These are phyloP conservation scores for Calonectria multiphialidica DNA, from an alignment of 2,329 filamentous ascomycete genomes.

Conservation along the genomic window DNA sequence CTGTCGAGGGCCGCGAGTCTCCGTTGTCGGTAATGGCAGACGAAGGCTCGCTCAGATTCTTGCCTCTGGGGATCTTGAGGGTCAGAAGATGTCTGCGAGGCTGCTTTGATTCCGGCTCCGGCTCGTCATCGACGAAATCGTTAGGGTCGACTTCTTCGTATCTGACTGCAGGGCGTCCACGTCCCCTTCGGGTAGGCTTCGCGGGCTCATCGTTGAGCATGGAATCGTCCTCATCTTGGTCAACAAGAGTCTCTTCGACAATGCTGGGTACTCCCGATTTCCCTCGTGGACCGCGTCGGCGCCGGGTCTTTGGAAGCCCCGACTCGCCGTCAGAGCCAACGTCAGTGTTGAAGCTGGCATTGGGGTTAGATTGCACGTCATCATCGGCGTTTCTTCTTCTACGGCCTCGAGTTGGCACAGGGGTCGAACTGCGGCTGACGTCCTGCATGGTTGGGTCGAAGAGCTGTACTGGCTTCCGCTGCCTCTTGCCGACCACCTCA, in stretches of 20 bases:
- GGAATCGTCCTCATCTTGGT: slow-evolving; percentile 34
- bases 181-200: slow-evolving; percentile 42
- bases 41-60: slow-evolving; percentile 53
- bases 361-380: slow-evolving; percentile 43
- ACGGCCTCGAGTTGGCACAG: slow-evolving; percentile 51
- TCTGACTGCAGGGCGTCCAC: slow-evolving; percentile 40
- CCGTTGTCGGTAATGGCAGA: slow-evolving; percentile 55
- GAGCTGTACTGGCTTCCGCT: slow-evolving; percentile 63
- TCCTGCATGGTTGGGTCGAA: slow-evolving; percentile 65
- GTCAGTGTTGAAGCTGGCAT: slow-evolving; percentile 51
- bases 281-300: slow-evolving; percentile 45
- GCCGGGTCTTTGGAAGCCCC: slow-evolving; percentile 43
- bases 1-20: slow-evolving; percentile 64
- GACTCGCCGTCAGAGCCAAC: slow-evolving; percentile 48
- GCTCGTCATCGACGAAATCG: slow-evolving; percentile 45
- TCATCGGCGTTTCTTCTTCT: slow-evolving; percentile 48
- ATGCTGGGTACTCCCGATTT: slow-evolving; percentile 40
- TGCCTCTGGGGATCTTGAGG: slow-evolving; percentile 56
- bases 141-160: slow-evolving; percentile 46
- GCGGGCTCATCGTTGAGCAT: slow-evolving; percentile 30
- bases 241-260: slow-evolving; percentile 40
- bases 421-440: slow-evolving; percentile 65
- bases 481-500: slow-evolving; percentile 64
- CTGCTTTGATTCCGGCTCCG: slow-evolving; percentile 41
- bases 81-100: slow-evolving; percentile 49